A percentile compares a stretch with the other conserved stretches of the same genome.
phyloP scores from a whole-genome alignment of 176 grass and related monocot species.

The Phoenix roebelenii region DNA sequence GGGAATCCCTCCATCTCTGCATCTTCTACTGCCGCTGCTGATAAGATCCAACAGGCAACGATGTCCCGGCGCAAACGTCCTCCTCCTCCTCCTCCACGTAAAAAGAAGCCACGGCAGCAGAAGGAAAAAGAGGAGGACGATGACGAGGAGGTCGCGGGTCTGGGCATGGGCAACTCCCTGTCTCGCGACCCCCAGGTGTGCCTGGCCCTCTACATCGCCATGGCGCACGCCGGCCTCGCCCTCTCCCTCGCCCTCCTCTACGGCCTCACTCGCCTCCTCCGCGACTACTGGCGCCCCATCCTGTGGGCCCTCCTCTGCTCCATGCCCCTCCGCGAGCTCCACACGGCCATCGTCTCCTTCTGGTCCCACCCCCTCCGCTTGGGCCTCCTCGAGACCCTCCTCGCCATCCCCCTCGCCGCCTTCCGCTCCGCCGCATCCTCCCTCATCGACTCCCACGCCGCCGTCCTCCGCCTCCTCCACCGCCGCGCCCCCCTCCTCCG shows the following conservation, averaged over 20 bases:
- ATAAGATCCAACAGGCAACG: too few relatives aligned
- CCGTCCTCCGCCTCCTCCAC: slow-evolving; percentile 35
- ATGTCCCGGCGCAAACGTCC: too few relatives aligned
- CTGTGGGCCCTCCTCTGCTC: slow-evolving; percentile 96
- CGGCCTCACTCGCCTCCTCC: slow-evolving; percentile 64
- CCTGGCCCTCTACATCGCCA: slow-evolving; percentile 91
- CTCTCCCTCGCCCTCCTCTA: slow-evolving; percentile 67
- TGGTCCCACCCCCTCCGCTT: slow-evolving; percentile 68
- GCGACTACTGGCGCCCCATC: slow-evolving; percentile 94
- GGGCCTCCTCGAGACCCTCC: slow-evolving; percentile 45
- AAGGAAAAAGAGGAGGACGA: too few relatives aligned
- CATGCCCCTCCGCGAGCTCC: slow-evolving; percentile 83
- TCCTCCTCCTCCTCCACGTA: too few relatives aligned
- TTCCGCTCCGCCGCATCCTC: slow-evolving; percentile 45
- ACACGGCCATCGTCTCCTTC: slow-evolving; percentile 69
- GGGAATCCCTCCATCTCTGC: too few relatives aligned
- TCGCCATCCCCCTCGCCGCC: slow-evolving; percentile 61
- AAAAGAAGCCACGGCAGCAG: too few relatives aligned
- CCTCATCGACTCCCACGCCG: slow-evolving; percentile 64
- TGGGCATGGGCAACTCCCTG: slow-evolving; percentile 7
- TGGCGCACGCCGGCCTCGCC: slow-evolving; percentile 91
- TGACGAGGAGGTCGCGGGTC: too few relatives aligned
- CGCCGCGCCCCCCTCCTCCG: slow-evolving; percentile 29
- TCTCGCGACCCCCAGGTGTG: slow-evolving; percentile 5
- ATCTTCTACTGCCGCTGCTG: too few relatives aligned